Percentiles rank a stretch among this genome's conserved stretches.
phyloP scores from a whole-genome alignment of 306 rosid genomes.

The Bauhinia variegata region DNA sequence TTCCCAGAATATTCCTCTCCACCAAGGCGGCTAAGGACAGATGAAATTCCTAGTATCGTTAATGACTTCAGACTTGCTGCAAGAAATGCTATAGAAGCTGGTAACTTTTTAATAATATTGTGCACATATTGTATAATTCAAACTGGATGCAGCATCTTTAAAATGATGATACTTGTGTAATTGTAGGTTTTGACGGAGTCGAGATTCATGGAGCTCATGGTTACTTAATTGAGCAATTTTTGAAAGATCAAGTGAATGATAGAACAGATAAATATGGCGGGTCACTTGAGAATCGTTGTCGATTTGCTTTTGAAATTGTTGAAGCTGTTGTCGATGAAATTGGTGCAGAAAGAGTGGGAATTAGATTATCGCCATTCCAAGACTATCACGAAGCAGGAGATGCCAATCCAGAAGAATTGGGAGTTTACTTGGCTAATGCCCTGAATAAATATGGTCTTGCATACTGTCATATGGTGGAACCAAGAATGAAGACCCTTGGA shows the following conservation, averaged over 20 bases:
- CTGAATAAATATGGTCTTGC: no score
- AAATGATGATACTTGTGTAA: neutral
- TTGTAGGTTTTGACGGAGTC: slow-evolving; percentile 57
- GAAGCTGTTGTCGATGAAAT: no score
- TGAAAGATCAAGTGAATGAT: slow-evolving; percentile 51
- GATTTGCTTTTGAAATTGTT: no score
- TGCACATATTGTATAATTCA: neutral
- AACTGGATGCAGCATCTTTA: neutral
- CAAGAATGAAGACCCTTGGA: no score
- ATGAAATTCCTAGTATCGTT: slow-evolving; percentile 49
- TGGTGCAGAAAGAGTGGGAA: no score
- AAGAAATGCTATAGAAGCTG: slow-evolving; percentile 59
- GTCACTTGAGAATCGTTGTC: no score
- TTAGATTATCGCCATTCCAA: no score
- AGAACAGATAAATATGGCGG: slow-evolving; percentile 52
- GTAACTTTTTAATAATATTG: slow-evolving; percentile 23
- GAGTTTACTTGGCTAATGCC: no score
- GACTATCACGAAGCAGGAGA: no score
- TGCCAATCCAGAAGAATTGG: no score
- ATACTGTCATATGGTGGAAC: no score
- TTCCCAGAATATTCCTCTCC: slow-evolving; percentile 34
- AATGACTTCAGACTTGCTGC: slow-evolving; percentile 52
- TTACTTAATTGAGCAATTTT: slow-evolving; percentile 53
- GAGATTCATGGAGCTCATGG: slow-evolving; percentile 62
- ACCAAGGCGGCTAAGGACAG: slow-evolving; percentile 44